Evolutionary conservation across 768 basidiomycete genomes (phyloP), one percentile per base, ranked within the genome.

Genomic region (Boletus tomentosulus): DNA sequence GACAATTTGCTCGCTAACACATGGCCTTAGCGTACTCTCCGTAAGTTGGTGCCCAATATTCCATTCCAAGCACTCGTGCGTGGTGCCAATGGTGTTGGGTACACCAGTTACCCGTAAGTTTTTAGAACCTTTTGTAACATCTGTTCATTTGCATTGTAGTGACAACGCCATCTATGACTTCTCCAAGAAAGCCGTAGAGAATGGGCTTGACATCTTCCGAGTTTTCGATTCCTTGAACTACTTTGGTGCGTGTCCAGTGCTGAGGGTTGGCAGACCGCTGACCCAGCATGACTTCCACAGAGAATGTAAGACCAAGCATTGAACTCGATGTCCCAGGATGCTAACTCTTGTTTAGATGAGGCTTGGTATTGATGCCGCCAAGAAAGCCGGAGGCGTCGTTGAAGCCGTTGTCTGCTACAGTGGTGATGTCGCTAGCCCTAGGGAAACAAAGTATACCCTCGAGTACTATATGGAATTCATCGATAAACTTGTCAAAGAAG

Each of bases 81-180:
- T 72, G 97, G 97, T 62, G 97, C 97, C 53, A 99, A 99, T 67
- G 96, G 96, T 63, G 97, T 99, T 54, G 97, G 97, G 30, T 99
- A 98, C 73, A 98, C 97, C 4, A 91, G 92, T 64, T 98, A 98
- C 74, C 95, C 97, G 90, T 92, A 66, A 65, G 89, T 76, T 31
- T 41, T 35, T 28, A 11, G 28, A 24, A 28, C 8, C 1, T 25
- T 19, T 37, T 43, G 22, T 33, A n/a, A 24, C 24, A 2, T 30
- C 8, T 46, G 43, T 59, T 57, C 41, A 69, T 56, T 44, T 22
- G 24, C 9, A 25, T 50, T 22, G 46, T 57, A 92, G 90, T 28
- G 95, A 98, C 71, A 99, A 99, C 64, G 96, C 92, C 54, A 98
- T 99, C 72, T 99, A 99, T 73, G 97, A 97, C 72, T 99, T 99